These are phyloP conservation scores for Hippophae tibetana DNA, from an alignment of 306 rosid species.

Conservation along the genomic window DNA sequence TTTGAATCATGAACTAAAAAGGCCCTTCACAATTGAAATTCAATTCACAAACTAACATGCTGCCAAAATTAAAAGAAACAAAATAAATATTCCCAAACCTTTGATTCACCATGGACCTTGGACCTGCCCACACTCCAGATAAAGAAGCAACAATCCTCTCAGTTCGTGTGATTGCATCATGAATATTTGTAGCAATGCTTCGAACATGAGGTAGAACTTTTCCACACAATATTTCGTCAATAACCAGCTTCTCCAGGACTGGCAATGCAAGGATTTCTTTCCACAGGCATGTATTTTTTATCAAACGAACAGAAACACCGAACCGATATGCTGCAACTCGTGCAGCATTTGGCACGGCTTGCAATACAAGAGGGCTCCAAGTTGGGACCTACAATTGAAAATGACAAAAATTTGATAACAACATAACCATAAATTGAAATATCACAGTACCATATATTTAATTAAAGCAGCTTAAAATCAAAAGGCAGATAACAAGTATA, in stretches of 20 bases:
- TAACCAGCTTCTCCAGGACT: slow-evolving; percentile 76
- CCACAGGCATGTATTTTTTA: slow-evolving; percentile 86
- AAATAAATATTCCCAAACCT: slow-evolving; percentile 32
- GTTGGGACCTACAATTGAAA: slow-evolving; percentile 61
- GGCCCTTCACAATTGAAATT: neutral
- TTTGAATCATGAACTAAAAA: too few species aligned
- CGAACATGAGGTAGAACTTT: slow-evolving; percentile 77
- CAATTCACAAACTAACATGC: neutral
- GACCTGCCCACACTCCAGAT: slow-evolving; percentile 80
- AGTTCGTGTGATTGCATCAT: slow-evolving; percentile 84
- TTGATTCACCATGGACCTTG: slow-evolving; percentile 49
- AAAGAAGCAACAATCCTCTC: slow-evolving; percentile 76
- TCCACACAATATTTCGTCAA: slow-evolving; percentile 74
- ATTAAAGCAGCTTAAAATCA: neutral
- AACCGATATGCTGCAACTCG: slow-evolving; percentile 82
- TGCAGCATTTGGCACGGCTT: slow-evolving; percentile 86
- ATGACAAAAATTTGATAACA: slow-evolving; percentile 8
- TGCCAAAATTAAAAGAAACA: neutral
- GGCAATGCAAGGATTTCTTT: slow-evolving; percentile 72
- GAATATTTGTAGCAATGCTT: slow-evolving; percentile 65
- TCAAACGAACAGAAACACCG: slow-evolving; percentile 76
- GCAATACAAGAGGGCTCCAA: slow-evolving; percentile 65
- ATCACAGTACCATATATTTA: slow-evolving; percentile 7
- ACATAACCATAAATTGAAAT: neutral
- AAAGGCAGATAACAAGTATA: neutral